Percentiles rank a stretch among this genome's conserved stretches.
phyloP scores from a whole-genome alignment of 352 stramenopile genomes.

The Phytophthora aleatoria region DNA sequence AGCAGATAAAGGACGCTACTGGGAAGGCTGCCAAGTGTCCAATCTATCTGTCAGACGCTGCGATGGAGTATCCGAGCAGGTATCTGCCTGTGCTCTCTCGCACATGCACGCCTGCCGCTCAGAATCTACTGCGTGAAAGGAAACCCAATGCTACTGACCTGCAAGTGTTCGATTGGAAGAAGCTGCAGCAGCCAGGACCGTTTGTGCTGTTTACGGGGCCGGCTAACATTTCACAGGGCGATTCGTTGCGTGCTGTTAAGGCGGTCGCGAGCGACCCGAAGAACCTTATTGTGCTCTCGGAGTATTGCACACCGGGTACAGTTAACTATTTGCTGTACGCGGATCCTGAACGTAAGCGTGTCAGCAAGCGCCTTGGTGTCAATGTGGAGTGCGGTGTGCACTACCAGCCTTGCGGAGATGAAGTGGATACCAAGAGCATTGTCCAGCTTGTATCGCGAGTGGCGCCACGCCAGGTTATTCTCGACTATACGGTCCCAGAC shows the following conservation, averaged over 20 bases:
- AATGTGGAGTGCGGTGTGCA: slow-evolving; percentile 79
- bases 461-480: slow-evolving; percentile 60
- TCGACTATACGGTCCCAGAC: slow-evolving; percentile 63
- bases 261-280: slow-evolving; percentile 65
- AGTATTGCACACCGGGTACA: slow-evolving; percentile 78
- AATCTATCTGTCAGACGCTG: slow-evolving; percentile 71
- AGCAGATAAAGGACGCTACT: slow-evolving; percentile 46
- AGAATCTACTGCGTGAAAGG: slow-evolving; percentile 37
- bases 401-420: slow-evolving; percentile 84
- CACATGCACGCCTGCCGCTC: slow-evolving; percentile 60
- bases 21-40: slow-evolving; percentile 40
- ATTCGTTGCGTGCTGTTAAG: slow-evolving; percentile 73
- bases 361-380: slow-evolving; percentile 74
- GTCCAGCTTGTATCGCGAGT: slow-evolving; percentile 72
- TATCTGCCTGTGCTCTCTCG: slow-evolving; percentile 67
- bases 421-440: slow-evolving; percentile 86
- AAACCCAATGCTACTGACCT: slow-evolving; percentile 27
- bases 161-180: slow-evolving; percentile 75
- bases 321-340: slow-evolving; percentile 86
- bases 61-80: slow-evolving; percentile 60
- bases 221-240: slow-evolving; percentile 73
- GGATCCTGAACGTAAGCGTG: slow-evolving; percentile 70
- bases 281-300: slow-evolving; percentile 86
- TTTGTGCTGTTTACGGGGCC: slow-evolving; percentile 85
- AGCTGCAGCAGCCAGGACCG: slow-evolving; percentile 58